Evolutionary conservation across 176 grass and related monocot species (phyloP).

Genomic region (Musa troglodytarum): DNA sequence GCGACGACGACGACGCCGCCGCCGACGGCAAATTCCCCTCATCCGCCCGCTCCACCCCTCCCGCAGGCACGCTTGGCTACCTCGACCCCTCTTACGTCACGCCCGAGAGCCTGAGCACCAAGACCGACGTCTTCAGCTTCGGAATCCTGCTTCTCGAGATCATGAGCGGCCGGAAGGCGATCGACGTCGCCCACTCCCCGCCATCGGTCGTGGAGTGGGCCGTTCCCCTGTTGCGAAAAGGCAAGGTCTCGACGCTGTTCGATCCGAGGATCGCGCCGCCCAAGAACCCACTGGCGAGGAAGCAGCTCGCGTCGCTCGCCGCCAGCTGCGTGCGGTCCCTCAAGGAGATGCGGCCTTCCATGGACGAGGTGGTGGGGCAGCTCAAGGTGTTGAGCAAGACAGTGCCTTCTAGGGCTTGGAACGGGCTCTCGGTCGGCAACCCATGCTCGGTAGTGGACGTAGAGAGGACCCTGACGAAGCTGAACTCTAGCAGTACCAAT

Average conservation of each 20-base stretch:
- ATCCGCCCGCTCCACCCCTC: constrained; percentile 26
- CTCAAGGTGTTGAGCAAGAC: constrained; percentile 51
- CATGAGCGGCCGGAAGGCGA: constrained; percentile 90
- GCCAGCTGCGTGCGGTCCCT: constrained; percentile 75
- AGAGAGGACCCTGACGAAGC: constrained; percentile 51
- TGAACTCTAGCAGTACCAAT: not conserved
- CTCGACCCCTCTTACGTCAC: constrained; percentile 95
- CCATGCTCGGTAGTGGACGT: constrained; percentile 84
- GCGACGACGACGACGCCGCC: constrained; percentile 16
- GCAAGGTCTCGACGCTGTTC: constrained; percentile 58
- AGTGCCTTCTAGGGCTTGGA: constrained; percentile 60
- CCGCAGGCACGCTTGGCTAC: constrained; percentile 86
- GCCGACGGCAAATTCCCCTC: constrained; percentile 13
- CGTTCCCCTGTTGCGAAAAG: constrained; percentile 65
- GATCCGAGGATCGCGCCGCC: constrained; percentile 66
- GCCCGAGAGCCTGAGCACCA: constrained; percentile 91
- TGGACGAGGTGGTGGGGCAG: constrained; percentile 69
- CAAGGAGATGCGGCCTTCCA: constrained; percentile 67
- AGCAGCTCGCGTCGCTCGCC: constrained; percentile 64
- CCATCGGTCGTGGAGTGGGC: constrained; percentile 97
- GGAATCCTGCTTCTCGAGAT: constrained; percentile 97
- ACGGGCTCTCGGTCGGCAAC: constrained; percentile 63
- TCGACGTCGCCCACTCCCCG: constrained; percentile 88
- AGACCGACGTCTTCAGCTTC: constrained; percentile 99
- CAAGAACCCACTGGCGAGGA: constrained; percentile 36